A percentile compares a stretch with the other conserved stretches of the same genome.
phyloP scores from a whole-genome alignment of 2,329 filamentous ascomycete species.

The Cercospora berteroae region DNA sequence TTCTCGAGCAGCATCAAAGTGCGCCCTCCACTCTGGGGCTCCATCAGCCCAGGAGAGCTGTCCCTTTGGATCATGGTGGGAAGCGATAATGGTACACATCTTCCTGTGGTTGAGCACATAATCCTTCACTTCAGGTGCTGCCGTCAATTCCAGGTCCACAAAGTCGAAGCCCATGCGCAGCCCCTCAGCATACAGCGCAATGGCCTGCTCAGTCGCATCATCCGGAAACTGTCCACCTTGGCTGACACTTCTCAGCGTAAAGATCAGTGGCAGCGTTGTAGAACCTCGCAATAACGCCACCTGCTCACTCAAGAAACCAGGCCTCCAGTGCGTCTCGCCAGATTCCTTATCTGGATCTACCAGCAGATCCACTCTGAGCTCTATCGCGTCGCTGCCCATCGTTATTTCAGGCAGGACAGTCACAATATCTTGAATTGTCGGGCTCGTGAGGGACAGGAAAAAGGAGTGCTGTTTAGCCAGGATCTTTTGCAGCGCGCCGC shows the following conservation, averaged over 20 bases:
- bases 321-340: slow-evolving; percentile 53
- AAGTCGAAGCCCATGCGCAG: slow-evolving; percentile 86
- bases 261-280: slow-evolving; percentile 78
- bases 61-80: slow-evolving; percentile 84
- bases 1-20: slow-evolving; percentile 86
- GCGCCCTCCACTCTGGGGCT: slow-evolving; percentile 70
- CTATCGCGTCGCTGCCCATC: slow-evolving; percentile 87
- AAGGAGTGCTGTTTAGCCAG: slow-evolving; percentile 72
- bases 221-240: slow-evolving; percentile 91
- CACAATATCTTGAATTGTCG: slow-evolving; percentile 64
- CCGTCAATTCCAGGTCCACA: slow-evolving; percentile 86
- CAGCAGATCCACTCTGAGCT: slow-evolving; percentile 88
- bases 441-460: slow-evolving; percentile 87
- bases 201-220: slow-evolving; percentile 59
- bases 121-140: slow-evolving; percentile 72
- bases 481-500: slow-evolving; percentile 55
- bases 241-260: slow-evolving; percentile 79
- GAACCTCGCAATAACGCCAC: slow-evolving; percentile 72
- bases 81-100: slow-evolving; percentile 86
- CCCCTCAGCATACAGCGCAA: slow-evolving; percentile 73
- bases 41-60: slow-evolving; percentile 79
- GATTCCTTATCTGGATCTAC: slow-evolving; percentile 63
- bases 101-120: slow-evolving; percentile 51
- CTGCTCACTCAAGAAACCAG: slow-evolving; percentile 78
- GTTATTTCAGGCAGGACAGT: slow-evolving; percentile 68